Evolutionary conservation across 805 yeast genomes (phyloP), one percentile per base, ranked within the genome.

Genomic region (Huiozyma naganishii): DNA sequence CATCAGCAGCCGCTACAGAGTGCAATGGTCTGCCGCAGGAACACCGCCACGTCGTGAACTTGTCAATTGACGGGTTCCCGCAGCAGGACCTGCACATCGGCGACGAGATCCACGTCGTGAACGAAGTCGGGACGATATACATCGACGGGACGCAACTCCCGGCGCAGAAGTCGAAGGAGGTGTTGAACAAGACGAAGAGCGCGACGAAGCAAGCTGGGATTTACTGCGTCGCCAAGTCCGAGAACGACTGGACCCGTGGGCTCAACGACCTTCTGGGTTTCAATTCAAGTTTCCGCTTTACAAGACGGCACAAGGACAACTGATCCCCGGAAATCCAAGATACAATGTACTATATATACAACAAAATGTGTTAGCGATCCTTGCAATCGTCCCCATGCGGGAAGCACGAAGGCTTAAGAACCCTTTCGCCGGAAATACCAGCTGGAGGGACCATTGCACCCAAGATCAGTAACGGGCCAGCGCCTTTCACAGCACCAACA

Each of bases 241-340:
- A 80, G 48, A 81, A 83, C 50, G 97, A 90, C 58, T 90, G 97
- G 97, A 88, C 89, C 1, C 75, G 74, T 45, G 95, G 95, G 32
- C 79, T 90, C 44, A 90, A 89, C 55, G 89, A 85, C 52, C 70
- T 89, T 46, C 64, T 89, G 37, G 96, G 97, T 1, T 89, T 89
- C 71, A 89, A 89, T 59, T 79, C 88, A 9, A 75, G 87, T 43
- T 89, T 89, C 60, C 80, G 81, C 53, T 72, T 73, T 45, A 64
- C 62, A 39, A 51, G 56, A 29, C 49, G 48, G 9, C 33, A 41
- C 10, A 29, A 46, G 37, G 50, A 50, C 30, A 47, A 46, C 33
- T 45, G 46, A 37, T 29, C 28, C 35, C 29, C 33, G 29, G 13
- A 41, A 12, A 11, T 33, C 29, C 10, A 41, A 35, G 37, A 27